Percentiles rank a stretch among this genome's conserved stretches.
Conservation (phyloP, 2,329 filamentous ascomycete species). For the Paecilomyces fulvus region DNA sequence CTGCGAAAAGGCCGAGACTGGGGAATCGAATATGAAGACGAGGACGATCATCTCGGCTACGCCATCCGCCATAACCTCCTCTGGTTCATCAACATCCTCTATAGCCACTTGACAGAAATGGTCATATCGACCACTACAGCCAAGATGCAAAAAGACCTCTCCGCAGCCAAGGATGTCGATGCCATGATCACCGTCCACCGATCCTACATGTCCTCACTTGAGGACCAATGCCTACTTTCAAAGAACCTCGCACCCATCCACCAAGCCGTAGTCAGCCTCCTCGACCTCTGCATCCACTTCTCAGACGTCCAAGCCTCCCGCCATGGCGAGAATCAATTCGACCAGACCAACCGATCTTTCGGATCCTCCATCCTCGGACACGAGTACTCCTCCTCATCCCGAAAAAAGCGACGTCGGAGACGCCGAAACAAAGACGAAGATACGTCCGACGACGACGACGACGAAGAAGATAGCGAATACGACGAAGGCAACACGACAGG, state of each 20-base stretch:
- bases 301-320: slow-evolving; percentile 49
- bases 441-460: slow-evolving; percentile 15
- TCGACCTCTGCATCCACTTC: slow-evolving; percentile 66
- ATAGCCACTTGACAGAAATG: slow-evolving; percentile 66
- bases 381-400: slow-evolving; percentile 1
- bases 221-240: slow-evolving; percentile 62
- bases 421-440: slow-evolving; percentile 13
- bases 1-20: slow-evolving; percentile 26
- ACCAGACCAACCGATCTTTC: slow-evolving; percentile 22
- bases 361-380: not conserved
- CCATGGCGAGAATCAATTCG: slow-evolving; percentile 29
- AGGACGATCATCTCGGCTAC: slow-evolving; percentile 30
- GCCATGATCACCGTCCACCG: slow-evolving; percentile 67
- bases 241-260: slow-evolving; percentile 61
- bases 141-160: slow-evolving; percentile 51
- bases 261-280: slow-evolving; percentile 62
- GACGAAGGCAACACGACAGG: slow-evolving; percentile 32
- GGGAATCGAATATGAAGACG: slow-evolving; percentile 25
- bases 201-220: slow-evolving; percentile 52
- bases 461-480: slow-evolving; percentile 28
- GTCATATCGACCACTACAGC: slow-evolving; percentile 56
- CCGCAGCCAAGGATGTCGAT: slow-evolving; percentile 63
- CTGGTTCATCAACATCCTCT: slow-evolving; percentile 68
- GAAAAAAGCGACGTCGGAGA: slow-evolving; percentile 7
- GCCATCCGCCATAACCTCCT: slow-evolving; percentile 59